phyloP scores from a whole-genome alignment of 1,284 basidiomycete species.

The Ganoderma leucocontextum region DNA sequence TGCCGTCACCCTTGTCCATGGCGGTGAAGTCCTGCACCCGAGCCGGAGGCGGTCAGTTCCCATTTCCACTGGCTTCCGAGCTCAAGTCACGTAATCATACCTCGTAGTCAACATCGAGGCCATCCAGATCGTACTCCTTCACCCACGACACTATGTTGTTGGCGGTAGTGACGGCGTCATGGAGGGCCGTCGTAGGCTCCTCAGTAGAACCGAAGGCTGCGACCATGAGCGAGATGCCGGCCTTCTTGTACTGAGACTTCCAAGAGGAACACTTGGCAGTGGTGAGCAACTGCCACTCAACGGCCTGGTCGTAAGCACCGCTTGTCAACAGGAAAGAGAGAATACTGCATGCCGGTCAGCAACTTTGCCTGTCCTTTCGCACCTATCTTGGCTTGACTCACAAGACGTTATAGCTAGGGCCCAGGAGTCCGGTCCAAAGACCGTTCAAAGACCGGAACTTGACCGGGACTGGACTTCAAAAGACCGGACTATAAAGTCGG shows the following conservation, averaged over 20 bases:
- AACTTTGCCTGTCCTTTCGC: not conserved
- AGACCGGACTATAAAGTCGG: too few relatives aligned
- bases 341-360: constrained; percentile 39
- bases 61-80: not conserved
- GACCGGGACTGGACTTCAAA: too few relatives aligned
- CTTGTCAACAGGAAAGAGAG: constrained; percentile 52
- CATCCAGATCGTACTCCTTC: constrained; percentile 57
- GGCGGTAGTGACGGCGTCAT: constrained; percentile 50
- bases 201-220: constrained; percentile 61
- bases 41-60: not conserved
- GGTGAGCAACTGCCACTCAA: constrained; percentile 49
- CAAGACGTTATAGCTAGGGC: constrained; percentile 61
- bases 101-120: constrained; percentile 67
- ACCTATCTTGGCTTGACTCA: constrained; percentile 34
- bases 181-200: constrained; percentile 53
- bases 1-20: constrained; percentile 49
- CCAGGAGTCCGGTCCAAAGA: too few relatives aligned
- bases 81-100: constrained; percentile 34
- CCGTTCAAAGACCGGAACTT: too few relatives aligned
- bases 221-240: constrained; percentile 57
- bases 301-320: constrained; percentile 54
- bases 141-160: constrained; percentile 60
- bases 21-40: constrained; percentile 53
- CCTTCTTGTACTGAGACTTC: constrained; percentile 52
- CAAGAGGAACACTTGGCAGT: constrained; percentile 44